phyloP scores from a whole-genome alignment of 2,329 filamentous ascomycete genomes.

The Endocalyx cinctus region DNA sequence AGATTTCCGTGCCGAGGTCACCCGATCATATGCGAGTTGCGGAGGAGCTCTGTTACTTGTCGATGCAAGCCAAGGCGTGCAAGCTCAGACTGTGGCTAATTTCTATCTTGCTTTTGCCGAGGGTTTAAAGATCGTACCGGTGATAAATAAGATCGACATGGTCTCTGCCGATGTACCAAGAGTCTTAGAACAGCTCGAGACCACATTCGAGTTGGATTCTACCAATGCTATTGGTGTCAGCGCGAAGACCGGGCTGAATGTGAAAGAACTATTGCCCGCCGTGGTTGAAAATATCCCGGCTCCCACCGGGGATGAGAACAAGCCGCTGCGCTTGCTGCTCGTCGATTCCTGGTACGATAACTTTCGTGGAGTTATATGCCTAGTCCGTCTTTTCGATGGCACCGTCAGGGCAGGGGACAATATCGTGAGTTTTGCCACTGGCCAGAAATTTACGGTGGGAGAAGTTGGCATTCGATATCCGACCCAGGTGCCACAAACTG shows the following conservation, averaged over 20 bases:
- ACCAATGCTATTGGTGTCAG: constrained; percentile 69
- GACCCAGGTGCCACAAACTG: constrained; percentile 72
- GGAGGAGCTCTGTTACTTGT: constrained; percentile 89
- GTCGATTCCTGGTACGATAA: constrained; percentile 99
- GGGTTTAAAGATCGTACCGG: constrained; percentile 78
- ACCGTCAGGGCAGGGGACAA: constrained; percentile 77
- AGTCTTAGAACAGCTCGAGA: constrained; percentile 79
- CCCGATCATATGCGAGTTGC: constrained; percentile 91
- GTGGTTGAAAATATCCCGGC: constrained; percentile 82
- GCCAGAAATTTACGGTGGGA: constrained; percentile 84
- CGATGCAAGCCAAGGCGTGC: constrained; percentile 92
- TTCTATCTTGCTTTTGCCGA: constrained; percentile 97
- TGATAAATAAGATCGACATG: constrained; percentile 96
- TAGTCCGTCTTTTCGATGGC: constrained; percentile 90
- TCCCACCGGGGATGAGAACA: constrained; percentile 67
- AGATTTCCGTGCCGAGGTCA: constrained; percentile 95
- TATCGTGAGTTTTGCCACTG: constrained; percentile 83
- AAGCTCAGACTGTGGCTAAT: constrained; percentile 97
- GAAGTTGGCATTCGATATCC: constrained; percentile 98
- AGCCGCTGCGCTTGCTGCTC: constrained; percentile 76
- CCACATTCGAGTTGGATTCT: constrained; percentile 82
- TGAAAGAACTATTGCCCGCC: constrained; percentile 74
- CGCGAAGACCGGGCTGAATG: constrained; percentile 89
- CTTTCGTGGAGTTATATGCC: constrained; percentile 86
- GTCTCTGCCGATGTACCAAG: constrained; percentile 82